These are phyloP conservation scores for Chytriomyces sp. DNA, from an alignment of 192 early-diverging fungal genomes.

Conservation along the genomic window DNA sequence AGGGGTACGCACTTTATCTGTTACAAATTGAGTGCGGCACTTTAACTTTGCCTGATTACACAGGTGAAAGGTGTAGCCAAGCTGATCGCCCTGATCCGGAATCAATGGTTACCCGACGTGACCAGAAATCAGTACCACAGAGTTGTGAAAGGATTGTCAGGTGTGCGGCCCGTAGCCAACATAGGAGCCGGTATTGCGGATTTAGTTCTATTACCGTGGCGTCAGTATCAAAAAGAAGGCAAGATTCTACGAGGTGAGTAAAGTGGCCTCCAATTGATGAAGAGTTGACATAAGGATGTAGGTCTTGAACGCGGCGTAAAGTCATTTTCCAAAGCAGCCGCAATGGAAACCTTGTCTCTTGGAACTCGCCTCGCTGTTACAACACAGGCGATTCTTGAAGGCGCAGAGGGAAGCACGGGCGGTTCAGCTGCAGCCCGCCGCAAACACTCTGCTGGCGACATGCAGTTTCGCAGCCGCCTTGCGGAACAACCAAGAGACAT, in stretches of 20 bases:
- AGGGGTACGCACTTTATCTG: constrained; percentile 56
- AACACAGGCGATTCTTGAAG: constrained; percentile 86
- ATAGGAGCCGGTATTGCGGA: constrained; percentile 89
- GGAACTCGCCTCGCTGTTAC: constrained; percentile 85
- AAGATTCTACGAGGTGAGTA: constrained; percentile 73
- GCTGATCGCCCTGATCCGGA: constrained; percentile 7
- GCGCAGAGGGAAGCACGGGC: constrained; percentile 81
- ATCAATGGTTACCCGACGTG: constrained; percentile 90
- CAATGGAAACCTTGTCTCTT: constrained; percentile 87
- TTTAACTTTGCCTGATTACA: neutral
- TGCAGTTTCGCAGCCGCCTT: constrained; percentile 67
- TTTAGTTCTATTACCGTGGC: constrained; percentile 86
- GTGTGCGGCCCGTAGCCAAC: constrained; percentile 87
- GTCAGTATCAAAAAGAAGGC: constrained; percentile 93
- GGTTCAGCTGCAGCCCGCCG: neutral
- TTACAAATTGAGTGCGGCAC: neutral
- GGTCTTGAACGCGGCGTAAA: constrained; percentile 84
- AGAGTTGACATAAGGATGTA: neutral
- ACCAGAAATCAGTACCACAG: constrained; percentile 87
- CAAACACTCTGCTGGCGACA: constrained; percentile 16
- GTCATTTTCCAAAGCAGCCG: constrained; percentile 87
- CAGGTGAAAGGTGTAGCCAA: constrained; percentile 11
- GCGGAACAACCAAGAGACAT: constrained; percentile 84
- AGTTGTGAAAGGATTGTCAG: constrained; percentile 86
- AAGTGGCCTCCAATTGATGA: neutral